phyloP scores from a whole-genome alignment of 306 rosid species.

The Quercus suber region DNA sequence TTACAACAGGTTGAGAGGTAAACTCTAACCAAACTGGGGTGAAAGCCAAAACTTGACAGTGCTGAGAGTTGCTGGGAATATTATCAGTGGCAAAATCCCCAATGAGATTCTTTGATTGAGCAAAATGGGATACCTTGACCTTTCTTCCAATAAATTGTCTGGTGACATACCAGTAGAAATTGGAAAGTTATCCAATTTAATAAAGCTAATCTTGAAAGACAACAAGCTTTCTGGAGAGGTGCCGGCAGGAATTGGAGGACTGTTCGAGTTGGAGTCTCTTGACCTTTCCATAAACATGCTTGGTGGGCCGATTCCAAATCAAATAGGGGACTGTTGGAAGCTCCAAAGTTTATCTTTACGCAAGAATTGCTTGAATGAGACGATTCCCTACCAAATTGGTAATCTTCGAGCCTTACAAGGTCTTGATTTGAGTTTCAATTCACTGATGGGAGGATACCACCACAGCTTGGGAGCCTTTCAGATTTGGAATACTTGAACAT shows the following conservation, averaged over 20 bases:
- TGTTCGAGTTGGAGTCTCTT: no score
- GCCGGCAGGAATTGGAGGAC: no score
- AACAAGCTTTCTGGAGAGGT: conserved; percentile 23
- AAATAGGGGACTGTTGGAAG: conserved; percentile 20
- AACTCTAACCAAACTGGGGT: conserved; percentile 48
- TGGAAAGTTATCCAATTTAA: conserved; percentile 30
- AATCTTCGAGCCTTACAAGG: conserved; percentile 18
- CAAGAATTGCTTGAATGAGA: conserved; percentile 19
- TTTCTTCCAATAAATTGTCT: conserved; percentile 42
- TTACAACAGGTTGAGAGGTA: conserved; percentile 40
- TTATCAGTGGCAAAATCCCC: conserved; percentile 40
- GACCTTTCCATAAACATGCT: no score
- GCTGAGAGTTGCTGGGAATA: conserved; percentile 38
- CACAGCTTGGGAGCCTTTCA: conserved; percentile 16
- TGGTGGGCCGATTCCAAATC: conserved; percentile 18
- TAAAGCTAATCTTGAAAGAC: conserved; percentile 14
- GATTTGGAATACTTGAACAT: conserved; percentile 12
- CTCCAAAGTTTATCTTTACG: conserved; percentile 17
- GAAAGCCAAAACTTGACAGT: conserved; percentile 35
- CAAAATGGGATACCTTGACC: conserved; percentile 30
- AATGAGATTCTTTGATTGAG: conserved; percentile 31
- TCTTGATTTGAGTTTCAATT: conserved; percentile 32
- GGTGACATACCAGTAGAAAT: conserved; percentile 45
- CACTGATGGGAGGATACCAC: conserved; percentile 26
- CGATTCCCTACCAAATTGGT: conserved; percentile 27